Evolutionary conservation across 306 rosid genomes (phyloP), one percentile per base, ranked within the genome.

Genomic region (Sicyos edulis): DNA sequence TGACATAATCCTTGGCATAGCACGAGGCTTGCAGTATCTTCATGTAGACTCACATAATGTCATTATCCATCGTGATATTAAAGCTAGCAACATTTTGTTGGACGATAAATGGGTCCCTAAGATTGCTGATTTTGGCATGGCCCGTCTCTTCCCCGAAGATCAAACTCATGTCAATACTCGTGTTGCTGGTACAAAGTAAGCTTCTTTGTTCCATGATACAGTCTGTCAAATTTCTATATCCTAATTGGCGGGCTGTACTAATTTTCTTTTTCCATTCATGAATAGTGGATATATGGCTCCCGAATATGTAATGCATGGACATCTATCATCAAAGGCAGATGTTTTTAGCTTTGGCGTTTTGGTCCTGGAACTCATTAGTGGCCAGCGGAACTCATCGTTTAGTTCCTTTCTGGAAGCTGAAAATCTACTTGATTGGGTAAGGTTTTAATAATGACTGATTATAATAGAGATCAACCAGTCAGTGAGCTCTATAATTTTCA

Each of bases 71-170:
- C 81, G 97, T 0, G 99, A 93, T 81, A 93, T 93, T 52, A 93
- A 93, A 75, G 99, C 96, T 0, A 89, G 99, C 77, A 93, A 93
- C 16, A 75, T 92, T 66, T 84, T 93, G 76, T 92, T 93, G 3
- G 99, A 86, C 66, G 96, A 91, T 19, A 93, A 91, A 66, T 93
- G 99, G 99, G 45, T 81, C 50, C 92, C 99, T 24, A 93, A 93
- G 82, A 93, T 93, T 78, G 99, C 97, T n/a, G 99, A 93, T 80
- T 93, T 93, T 32, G 99, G 99, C 42, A 88, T 93, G 99, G 99
- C 99, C 0, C 99, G 97, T 40, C 97, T 93, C 83, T 93, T 91
- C 78, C 99, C 99, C 0, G 99, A 91, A 82, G 97, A 93, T 77
- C 89, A 93, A 77, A 86, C 85, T 2, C 99, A 88, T 6, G 95